These are phyloP conservation scores for Ustilago esculenta DNA, from an alignment of 1,284 basidiomycete genomes.

Conservation along the genomic window DNA sequence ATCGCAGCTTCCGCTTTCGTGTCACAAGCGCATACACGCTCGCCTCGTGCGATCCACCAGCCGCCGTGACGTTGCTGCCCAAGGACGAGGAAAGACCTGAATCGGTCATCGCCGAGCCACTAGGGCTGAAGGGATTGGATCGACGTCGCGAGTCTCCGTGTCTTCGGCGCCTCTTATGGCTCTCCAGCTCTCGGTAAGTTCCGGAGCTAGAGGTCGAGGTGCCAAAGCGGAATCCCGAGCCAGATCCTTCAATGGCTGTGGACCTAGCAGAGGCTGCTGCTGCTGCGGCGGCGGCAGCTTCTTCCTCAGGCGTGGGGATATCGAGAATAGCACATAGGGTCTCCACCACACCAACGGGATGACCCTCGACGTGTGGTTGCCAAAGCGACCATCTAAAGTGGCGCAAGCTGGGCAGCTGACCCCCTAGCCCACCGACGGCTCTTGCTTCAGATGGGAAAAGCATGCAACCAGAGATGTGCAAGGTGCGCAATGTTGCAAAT, in stretches of 20 bases:
- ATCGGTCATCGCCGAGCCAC: constrained; percentile 28
- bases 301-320: constrained; percentile 44
- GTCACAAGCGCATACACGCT: constrained; percentile 41
- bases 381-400: constrained; percentile 54
- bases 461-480: constrained; percentile 57
- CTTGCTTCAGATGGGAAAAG: constrained; percentile 49
- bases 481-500: constrained; percentile 39
- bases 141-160: constrained; percentile 36
- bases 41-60: constrained; percentile 30
- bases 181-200: constrained; percentile 38
- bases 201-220: constrained; percentile 37
- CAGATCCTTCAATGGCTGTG: constrained; percentile 17
- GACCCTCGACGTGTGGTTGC: constrained; percentile 50
- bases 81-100: constrained; percentile 31
- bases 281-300: constrained; percentile 32
- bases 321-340: constrained; percentile 46
- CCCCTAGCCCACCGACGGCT: constrained; percentile 46
- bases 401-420: constrained; percentile 44
- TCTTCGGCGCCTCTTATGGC: constrained; percentile 32
- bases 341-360: constrained; percentile 47
- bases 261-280: constrained; percentile 21
- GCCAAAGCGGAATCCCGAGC: constrained; percentile 36
- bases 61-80: constrained; percentile 17
- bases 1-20: constrained; percentile 44
- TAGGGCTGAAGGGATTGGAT: constrained; percentile 35